A percentile compares a stretch with the other conserved stretches of the same genome.
These are phyloP conservation scores for Miscanthus sacchariflorus DNA, from an alignment of 202 grass and related monocot species.

Conservation along the genomic window DNA sequence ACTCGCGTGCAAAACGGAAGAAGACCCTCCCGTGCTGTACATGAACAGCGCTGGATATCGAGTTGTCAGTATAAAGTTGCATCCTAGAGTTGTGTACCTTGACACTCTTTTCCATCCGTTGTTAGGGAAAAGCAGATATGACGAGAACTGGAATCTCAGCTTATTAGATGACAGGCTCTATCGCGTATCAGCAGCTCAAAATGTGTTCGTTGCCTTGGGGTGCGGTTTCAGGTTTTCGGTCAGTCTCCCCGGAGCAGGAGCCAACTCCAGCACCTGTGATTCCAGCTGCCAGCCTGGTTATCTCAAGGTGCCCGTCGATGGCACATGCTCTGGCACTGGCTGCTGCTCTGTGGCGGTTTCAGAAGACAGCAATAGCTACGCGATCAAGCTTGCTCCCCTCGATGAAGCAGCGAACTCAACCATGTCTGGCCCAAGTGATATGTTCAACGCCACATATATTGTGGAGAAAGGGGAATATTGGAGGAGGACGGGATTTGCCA, in stretches of 20 bases:
- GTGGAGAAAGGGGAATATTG: slow-evolving; percentile 3
- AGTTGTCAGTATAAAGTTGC: background rate
- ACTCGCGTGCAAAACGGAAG: background rate
- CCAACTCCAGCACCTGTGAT: background rate
- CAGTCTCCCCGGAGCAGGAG: background rate
- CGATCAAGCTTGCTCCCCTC: background rate
- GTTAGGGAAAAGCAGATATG: background rate
- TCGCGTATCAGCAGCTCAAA: background rate
- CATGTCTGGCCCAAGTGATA: background rate
- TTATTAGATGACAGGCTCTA: background rate
- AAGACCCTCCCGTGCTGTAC: background rate
- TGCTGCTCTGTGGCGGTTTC: background rate
- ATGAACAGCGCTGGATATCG: slow-evolving; percentile 7
- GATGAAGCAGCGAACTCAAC: background rate
- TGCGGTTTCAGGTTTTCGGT: background rate
- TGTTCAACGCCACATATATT: background rate
- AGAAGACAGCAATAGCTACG: slow-evolving; percentile 14
- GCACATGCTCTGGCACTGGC: background rate
- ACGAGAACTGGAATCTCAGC: background rate
- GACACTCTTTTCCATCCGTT: background rate
- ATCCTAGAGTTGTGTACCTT: background rate
- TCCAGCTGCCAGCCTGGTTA: background rate
- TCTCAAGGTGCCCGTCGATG: background rate
- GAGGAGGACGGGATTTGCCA: background rate
- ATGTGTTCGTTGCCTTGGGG: background rate